Conservation (phyloP, 2,329 filamentous ascomycete genomes). For the Epichloe uncinata region DNA sequence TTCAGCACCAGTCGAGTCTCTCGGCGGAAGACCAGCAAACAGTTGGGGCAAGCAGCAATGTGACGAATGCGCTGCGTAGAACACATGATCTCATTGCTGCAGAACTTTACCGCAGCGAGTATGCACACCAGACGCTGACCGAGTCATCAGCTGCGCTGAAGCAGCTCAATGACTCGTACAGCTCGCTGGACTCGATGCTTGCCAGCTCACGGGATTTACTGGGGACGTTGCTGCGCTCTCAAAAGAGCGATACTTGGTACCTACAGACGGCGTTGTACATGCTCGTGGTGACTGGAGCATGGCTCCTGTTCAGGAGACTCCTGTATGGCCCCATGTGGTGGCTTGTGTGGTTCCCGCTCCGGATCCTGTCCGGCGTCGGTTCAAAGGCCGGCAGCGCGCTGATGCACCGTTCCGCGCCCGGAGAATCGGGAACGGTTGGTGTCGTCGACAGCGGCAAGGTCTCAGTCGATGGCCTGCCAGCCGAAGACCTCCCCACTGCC, state of each 20-base stretch:
- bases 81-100: conserved; percentile 78
- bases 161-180: conserved; percentile 70
- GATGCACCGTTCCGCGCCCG: conserved; percentile 20
- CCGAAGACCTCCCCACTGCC: conserved; percentile 34
- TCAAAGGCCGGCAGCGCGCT: conserved; percentile 42
- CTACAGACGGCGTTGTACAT: conserved; percentile 81
- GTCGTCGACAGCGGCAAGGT: conserved; percentile 16
- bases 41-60: conserved; percentile 64
- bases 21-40: conserved; percentile 59
- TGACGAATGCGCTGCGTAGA: conserved; percentile 69
- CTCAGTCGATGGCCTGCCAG: conserved; percentile 22
- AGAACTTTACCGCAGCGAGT: conserved; percentile 75
- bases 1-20: conserved; percentile 22
- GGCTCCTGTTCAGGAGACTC: conserved; percentile 74
- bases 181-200: conserved; percentile 63
- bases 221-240: conserved; percentile 65
- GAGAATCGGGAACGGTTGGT: conserved; percentile 13
- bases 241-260: conserved; percentile 98
- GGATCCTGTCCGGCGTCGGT: conserved; percentile 46
- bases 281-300: conserved; percentile 60
- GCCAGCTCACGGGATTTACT: conserved; percentile 62
- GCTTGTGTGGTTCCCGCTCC: conserved; percentile 74
- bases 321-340: conserved; percentile 86
- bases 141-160: conserved; percentile 74
- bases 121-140: conserved; percentile 77